Evolutionary conservation across 129 eudicot genomes (phyloP), one percentile per base, ranked within the genome.

Genomic region (Chrysanthemum seticuspe): DNA sequence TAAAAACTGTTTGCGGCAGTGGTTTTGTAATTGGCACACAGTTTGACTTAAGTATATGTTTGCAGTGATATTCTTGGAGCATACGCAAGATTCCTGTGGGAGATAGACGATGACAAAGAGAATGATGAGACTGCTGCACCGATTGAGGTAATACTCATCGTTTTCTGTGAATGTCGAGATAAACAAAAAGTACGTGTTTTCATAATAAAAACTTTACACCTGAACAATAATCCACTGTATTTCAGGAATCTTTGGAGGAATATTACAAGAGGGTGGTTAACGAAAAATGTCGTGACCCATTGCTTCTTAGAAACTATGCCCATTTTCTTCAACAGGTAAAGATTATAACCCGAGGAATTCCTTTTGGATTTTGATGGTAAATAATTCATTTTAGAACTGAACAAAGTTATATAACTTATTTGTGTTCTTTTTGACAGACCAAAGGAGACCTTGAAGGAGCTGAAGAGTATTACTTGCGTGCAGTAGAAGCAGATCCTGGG

Each of bases 51-150:
- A 0, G 4, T 31, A 11, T 18, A 36, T 73, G 60, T 78, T 76
- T 78, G 53, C 89, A 93, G 98, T 67, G 29, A 85, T 70, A 86
- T 89, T 67, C 92, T 82, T 69, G 98, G 90, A 34, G 97, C 96
- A 70, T 85, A 90, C 77, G 98, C 96, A 72, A 83, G 90, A 70
- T 93, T 93, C 82, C 79, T 93, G 23, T 93, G 98, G 98, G 89
- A 89, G 56, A 76, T 81, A 71, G 96, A 83, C 44, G 95, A 85
- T 2, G 70, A 78, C 2, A 83, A 74, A 14, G 80, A 75, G 36
- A 87, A 81, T 29, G 67, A 67, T n/a, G 90, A 87, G 57, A 75
- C 74, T 15, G 18, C 59, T 72, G 10, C 65, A 8, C 57, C 45
- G 23, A 5, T 36, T 45, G 72, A 84, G 92, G 95, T 87, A 40